Percentiles rank a stretch among this genome's conserved stretches.
Evolutionary conservation across 2,329 filamentous ascomycete genomes (phyloP).

Genomic region (Clarireedia homoeocarpa): DNA sequence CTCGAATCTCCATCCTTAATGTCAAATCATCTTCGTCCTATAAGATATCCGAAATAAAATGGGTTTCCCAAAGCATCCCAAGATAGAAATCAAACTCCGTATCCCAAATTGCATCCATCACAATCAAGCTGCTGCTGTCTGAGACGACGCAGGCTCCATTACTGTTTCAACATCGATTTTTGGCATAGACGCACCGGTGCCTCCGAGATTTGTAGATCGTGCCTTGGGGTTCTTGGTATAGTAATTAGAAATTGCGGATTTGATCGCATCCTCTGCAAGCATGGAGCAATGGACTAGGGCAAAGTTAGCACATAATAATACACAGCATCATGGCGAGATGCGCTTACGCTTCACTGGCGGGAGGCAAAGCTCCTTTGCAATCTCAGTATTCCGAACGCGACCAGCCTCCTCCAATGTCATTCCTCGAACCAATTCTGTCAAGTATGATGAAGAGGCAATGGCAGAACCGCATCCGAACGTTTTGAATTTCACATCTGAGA

Average conservation of each 20-base stretch:
- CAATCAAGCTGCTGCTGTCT: slow-evolving; percentile 18
- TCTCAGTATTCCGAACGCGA: slow-evolving; percentile 93
- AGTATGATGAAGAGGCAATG: slow-evolving; percentile 88
- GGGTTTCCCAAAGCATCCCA: not conserved
- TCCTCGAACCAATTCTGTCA: slow-evolving; percentile 89
- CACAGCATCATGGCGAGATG: not conserved
- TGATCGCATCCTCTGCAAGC: slow-evolving; percentile 88
- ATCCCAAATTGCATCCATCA: not conserved
- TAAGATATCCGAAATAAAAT: not conserved
- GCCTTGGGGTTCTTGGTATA: slow-evolving; percentile 82
- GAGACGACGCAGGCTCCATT: slow-evolving; percentile 30
- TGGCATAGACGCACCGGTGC: slow-evolving; percentile 62
- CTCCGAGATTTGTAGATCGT: slow-evolving; percentile 65
- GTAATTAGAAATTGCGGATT: slow-evolving; percentile 84
- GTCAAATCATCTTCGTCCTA: no score
- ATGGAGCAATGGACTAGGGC: slow-evolving; percentile 76
- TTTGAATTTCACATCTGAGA: slow-evolving; percentile 96
- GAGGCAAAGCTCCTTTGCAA: slow-evolving; percentile 89
- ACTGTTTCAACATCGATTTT: slow-evolving; percentile 54
- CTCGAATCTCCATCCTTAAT: no score
- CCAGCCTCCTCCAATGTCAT: slow-evolving; percentile 95
- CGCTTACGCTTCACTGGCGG: slow-evolving; percentile 78
- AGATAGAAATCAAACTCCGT: not conserved
- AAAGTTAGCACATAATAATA: slow-evolving; percentile 21
- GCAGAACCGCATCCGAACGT: slow-evolving; percentile 92